These are phyloP conservation scores for Pestalotiopsis sp. DNA, from an alignment of 2,329 filamentous ascomycete genomes.

Conservation along the genomic window DNA sequence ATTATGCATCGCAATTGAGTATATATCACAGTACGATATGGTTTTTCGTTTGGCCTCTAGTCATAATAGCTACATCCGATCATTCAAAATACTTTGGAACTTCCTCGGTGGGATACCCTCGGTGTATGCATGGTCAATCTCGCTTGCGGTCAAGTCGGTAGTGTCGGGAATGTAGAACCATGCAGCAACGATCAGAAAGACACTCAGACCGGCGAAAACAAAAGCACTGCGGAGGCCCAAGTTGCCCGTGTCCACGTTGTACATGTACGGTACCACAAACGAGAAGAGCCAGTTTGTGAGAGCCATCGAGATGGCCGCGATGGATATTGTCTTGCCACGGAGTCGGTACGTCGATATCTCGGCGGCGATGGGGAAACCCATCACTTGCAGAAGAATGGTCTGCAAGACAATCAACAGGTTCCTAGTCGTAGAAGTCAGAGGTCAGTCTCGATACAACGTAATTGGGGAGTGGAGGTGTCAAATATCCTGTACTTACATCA, in stretches of 20 bases:
- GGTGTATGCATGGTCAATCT: not conserved
- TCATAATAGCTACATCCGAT: not conserved
- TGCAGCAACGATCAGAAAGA: not conserved
- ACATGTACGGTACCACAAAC: conserved; percentile 1
- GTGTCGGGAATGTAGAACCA: not conserved
- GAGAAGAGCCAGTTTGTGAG: not conserved
- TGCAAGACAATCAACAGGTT: not conserved
- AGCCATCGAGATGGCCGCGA: not conserved
- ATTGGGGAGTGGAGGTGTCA: not conserved
- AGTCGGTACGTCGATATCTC: not conserved
- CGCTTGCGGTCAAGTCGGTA: not conserved
- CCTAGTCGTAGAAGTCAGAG: not conserved
- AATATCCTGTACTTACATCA: not conserved
- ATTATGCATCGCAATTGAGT: too few species aligned
- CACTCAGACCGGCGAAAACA: not conserved
- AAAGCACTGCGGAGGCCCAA: not conserved
- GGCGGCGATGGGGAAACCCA: not conserved
- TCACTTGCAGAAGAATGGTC: not conserved
- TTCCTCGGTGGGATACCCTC: not conserved
- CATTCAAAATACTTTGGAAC: not conserved
- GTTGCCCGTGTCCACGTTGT: not conserved
- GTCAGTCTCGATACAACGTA: not conserved
- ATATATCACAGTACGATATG: too few species aligned
- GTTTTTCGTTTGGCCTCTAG: too few species aligned
- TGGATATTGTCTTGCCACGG: not conserved